A percentile compares a stretch with the other conserved stretches of the same genome.
Evolutionary conservation across 2,329 filamentous ascomycete species (phyloP).

Genomic region (Diaporthe citri): DNA sequence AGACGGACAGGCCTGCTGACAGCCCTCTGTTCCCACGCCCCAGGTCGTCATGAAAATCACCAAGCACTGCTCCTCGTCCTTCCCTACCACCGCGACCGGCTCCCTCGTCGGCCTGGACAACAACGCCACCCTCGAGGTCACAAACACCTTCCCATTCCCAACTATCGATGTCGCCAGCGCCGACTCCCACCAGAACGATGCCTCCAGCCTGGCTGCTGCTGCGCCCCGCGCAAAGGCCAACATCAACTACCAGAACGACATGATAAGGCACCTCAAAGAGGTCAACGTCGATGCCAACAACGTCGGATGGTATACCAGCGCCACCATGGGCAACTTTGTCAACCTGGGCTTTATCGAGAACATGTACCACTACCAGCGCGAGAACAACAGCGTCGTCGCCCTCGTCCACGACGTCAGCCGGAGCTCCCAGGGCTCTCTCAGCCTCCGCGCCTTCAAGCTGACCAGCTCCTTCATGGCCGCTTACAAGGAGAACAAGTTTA

Average conservation of each 20-base stretch:
- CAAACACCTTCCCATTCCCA: conserved; percentile 95
- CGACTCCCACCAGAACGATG: conserved; percentile 81
- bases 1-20: conserved; percentile 27
- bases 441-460: conserved; percentile 90
- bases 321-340: conserved; percentile 98
- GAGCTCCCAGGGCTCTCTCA: conserved; percentile 91
- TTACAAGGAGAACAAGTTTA: conserved; percentile 98
- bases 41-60: conserved; percentile 98
- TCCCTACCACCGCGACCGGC: conserved; percentile 90
- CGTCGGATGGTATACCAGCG: conserved; percentile 98
- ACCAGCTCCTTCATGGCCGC: conserved; percentile 89
- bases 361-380: conserved; percentile 96
- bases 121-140: conserved; percentile 85
- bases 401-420: conserved; percentile 96
- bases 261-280: conserved; percentile 96
- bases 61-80: conserved; percentile 90
- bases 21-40: background rate
- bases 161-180: conserved; percentile 78
- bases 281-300: conserved; percentile 99
- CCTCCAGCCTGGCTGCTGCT: conserved; percentile 82
- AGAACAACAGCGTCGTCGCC: conserved; percentile 89
- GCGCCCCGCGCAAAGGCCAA: conserved; percentile 95
- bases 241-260: conserved; percentile 89
- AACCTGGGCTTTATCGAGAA: conserved; percentile 97
- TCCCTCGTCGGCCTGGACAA: conserved; percentile 94